Evolutionary conservation across 2,329 filamentous ascomycete genomes (phyloP).

Genomic region (Nemania diffusa): DNA sequence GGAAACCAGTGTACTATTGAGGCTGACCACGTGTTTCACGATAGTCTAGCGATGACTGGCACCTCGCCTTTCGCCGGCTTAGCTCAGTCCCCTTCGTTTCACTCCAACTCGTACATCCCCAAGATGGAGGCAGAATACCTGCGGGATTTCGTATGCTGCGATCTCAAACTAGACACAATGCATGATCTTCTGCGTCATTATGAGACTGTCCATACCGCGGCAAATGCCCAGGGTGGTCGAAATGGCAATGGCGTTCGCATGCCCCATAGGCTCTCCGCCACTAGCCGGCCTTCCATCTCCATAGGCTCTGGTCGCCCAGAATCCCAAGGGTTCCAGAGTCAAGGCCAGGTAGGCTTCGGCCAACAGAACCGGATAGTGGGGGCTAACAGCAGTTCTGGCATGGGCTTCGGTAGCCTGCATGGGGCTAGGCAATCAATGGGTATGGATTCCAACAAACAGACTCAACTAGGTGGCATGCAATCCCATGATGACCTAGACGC

Average conservation of each 20-base stretch:
- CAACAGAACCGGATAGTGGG: constrained; percentile 43
- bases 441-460: constrained; percentile 50
- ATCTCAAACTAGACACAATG: constrained; percentile 85
- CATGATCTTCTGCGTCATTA: constrained; percentile 97
- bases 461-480: constrained; percentile 57
- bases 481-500: constrained; percentile 78
- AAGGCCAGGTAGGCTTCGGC: constrained; percentile 45
- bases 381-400: constrained; percentile 35
- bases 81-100: constrained; percentile 91
- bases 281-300: constrained; percentile 45
- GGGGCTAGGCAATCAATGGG: constrained; percentile 52
- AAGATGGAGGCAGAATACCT: constrained; percentile 98
- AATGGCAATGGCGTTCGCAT: constrained; percentile 44
- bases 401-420: constrained; percentile 50
- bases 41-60: constrained; percentile 92
- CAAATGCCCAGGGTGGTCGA: constrained; percentile 56
- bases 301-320: constrained; percentile 44
- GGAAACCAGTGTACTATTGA: constrained; percentile 28
- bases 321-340: constrained; percentile 45
- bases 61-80: constrained; percentile 86
- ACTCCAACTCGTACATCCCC: constrained; percentile 95
- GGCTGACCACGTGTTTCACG: constrained; percentile 44
- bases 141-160: constrained; percentile 96
- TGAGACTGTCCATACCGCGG: constrained; percentile 89
- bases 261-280: constrained; percentile 48